Conservation (phyloP, 1,284 basidiomycete genomes). For the Gymnopus androsaceus region DNA sequence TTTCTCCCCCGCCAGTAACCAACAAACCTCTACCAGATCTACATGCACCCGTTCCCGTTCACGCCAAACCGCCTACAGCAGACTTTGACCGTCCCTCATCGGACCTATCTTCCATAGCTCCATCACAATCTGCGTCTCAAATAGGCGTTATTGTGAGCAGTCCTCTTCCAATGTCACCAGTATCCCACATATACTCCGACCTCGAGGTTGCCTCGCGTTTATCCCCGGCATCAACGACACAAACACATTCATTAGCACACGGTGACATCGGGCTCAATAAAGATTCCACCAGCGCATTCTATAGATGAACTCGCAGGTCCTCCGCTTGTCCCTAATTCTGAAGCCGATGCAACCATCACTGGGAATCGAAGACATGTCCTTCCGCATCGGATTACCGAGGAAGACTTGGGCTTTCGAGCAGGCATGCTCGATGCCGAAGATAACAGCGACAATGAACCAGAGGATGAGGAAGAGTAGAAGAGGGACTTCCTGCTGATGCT, state of each 20-base stretch:
- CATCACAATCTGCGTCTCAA: constrained; percentile 71
- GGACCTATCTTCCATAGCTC: constrained; percentile 54
- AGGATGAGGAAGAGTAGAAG: constrained; percentile 26
- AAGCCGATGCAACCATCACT: not conserved
- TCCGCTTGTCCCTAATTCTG: constrained; percentile 36
- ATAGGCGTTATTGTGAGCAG: constrained; percentile 26
- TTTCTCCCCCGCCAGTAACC: not conserved
- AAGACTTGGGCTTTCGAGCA: constrained; percentile 26
- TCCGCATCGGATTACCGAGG: constrained; percentile 48
- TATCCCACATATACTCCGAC: constrained; percentile 14
- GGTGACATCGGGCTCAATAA: constrained; percentile 25
- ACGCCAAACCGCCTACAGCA: constrained; percentile 15
- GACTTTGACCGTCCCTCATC: constrained; percentile 33
- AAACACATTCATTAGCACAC: constrained; percentile 4
- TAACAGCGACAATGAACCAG: constrained; percentile 36
- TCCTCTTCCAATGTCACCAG: constrained; percentile 15
- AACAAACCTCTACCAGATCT: constrained; percentile 30
- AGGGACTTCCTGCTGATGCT: constrained; percentile 33
- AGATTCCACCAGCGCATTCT: constrained; percentile 58
- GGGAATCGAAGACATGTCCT: constrained; percentile 28
- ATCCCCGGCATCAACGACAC: constrained; percentile 1
- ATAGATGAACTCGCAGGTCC: constrained; percentile 50
- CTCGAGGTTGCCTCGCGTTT: constrained; percentile 4
- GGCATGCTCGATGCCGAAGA: not conserved
- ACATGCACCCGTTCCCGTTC: constrained; percentile 15